Evolutionary conservation across 129 eudicot genomes (phyloP).

Genomic region (Helichrysum umbraculigerum): DNA sequence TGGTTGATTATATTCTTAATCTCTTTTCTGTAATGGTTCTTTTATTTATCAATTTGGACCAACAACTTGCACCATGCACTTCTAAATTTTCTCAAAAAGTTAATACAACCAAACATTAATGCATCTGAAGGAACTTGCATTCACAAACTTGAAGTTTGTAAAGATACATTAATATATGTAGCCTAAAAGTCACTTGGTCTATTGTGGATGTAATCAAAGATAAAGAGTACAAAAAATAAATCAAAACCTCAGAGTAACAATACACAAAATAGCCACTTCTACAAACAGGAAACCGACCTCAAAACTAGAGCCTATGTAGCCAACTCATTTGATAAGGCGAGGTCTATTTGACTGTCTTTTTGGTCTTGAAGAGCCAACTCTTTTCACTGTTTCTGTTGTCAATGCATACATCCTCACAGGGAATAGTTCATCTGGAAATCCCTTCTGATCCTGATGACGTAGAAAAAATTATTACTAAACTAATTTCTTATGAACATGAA

Average conservation of each 20-base stretch:
- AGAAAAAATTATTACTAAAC: not conserved
- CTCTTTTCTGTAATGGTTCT: no score
- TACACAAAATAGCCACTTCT: conserved; percentile 11
- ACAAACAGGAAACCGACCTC: conserved; percentile 15
- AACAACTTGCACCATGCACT: not conserved
- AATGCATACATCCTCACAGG: conserved; percentile 93
- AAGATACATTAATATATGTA: not conserved
- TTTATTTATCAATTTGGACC: not conserved
- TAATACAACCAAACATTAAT: not conserved
- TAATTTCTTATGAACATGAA: not conserved
- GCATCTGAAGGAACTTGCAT: not conserved
- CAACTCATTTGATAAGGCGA: conserved; percentile 48
- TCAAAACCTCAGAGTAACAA: not conserved
- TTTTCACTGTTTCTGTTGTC: conserved; percentile 60
- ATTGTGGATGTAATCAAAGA: not conserved
- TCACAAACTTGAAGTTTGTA: not conserved
- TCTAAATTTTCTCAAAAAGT: not conserved
- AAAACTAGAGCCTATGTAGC: conserved; percentile 1
- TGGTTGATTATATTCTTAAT: no score
- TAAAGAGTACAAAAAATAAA: not conserved
- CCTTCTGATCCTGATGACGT: conserved; percentile 68
- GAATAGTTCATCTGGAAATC: conserved; percentile 79
- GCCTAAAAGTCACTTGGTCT: not conserved
- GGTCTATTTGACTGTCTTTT: conserved; percentile 62
- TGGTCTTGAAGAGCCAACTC: conserved; percentile 43